Conservation (phyloP, 2,329 filamentous ascomycete genomes). For the Hymenoscyphus fraxineus region DNA sequence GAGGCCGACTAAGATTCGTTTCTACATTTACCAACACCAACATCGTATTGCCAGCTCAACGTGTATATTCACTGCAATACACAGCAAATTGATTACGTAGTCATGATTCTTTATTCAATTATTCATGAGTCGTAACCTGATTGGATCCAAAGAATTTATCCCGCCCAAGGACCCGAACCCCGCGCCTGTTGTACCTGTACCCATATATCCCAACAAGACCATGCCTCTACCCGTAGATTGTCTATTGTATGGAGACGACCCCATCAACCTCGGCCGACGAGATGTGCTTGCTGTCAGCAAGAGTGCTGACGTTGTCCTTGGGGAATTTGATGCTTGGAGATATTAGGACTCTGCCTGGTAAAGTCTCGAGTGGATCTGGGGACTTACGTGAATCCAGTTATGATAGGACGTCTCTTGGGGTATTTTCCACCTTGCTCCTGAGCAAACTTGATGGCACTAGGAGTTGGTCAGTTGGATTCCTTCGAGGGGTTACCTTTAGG, state of each 20-base stretch:
- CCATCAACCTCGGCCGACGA: slow-evolving; percentile 71
- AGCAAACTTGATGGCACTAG: slow-evolving; percentile 72
- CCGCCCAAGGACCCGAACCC: background rate
- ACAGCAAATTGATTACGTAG: background rate
- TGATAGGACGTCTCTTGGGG: slow-evolving; percentile 75
- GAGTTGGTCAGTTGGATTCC: background rate
- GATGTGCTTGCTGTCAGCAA: slow-evolving; percentile 68
- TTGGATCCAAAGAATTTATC: background rate
- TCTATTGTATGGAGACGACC: slow-evolving; percentile 68
- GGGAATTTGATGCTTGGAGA: slow-evolving; percentile 65
- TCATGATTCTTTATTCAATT: slow-evolving; percentile 1
- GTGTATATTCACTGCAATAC: background rate
- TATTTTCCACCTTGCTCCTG: slow-evolving; percentile 77
- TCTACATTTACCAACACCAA: background rate
- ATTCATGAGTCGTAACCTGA: background rate
- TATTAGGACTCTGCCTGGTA: background rate
- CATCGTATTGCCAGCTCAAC: background rate
- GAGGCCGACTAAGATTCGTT: background rate
- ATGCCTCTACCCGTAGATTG: background rate
- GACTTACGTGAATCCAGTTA: slow-evolving; percentile 90
- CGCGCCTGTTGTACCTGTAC: background rate
- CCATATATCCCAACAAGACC: background rate
- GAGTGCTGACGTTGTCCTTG: slow-evolving; percentile 59
- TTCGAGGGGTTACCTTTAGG: background rate
- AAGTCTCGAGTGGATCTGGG: background rate